Base-by-base conservation (phyloP, 2,329 filamentous ascomycete species). In the Orbilia javanica region DNA sequence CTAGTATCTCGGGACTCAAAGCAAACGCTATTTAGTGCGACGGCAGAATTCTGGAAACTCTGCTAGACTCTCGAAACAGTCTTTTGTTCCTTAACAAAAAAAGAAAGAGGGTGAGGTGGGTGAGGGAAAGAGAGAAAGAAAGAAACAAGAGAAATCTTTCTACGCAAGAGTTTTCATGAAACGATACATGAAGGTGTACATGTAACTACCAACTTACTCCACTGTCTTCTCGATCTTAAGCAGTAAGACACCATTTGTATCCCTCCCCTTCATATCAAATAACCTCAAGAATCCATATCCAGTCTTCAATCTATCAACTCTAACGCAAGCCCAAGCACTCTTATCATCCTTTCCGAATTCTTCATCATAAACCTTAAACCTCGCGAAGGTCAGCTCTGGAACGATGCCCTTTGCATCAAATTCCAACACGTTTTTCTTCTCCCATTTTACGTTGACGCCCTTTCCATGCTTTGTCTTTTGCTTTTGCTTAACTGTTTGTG, bases 341-440 rank as follows among this genome's bases (percentile, higher is more conserved):
- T 97, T 84, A 75, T 91, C 88, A 82, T 98, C 94, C 79, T 88
- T 88, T 3, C 91, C 90, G 80, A 94, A 89, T 84, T 95, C 92
- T 81, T 97, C 92, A 83, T 98, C 93, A 84, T 94, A 92, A 80
- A 98, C 87, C 81, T 96, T 93, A 86, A 98, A 93, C 80, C 89
- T 90, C 48, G 87, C 83, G 80, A 87, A 87, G 27, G 84, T 85
- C 81, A 87, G 82, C 79, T 85, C 53, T 13, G 86, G 85, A 10
- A 85, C 83, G 0, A 87, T 85, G 18, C 84, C 83, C 57, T 81
- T 80, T 11, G 88, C 82, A 25, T 82, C 82, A 79, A 88, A 88
- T 15, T 83, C 83, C 62, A 88, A 69, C n/a, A 83, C 80, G 77
- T 87, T 70, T 52, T 76, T 80, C 55, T 76, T 76, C 3, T 79